Evolutionary conservation across 2,329 filamentous ascomycete genomes (phyloP).

Genomic region (Orbilia brochopaga): DNA sequence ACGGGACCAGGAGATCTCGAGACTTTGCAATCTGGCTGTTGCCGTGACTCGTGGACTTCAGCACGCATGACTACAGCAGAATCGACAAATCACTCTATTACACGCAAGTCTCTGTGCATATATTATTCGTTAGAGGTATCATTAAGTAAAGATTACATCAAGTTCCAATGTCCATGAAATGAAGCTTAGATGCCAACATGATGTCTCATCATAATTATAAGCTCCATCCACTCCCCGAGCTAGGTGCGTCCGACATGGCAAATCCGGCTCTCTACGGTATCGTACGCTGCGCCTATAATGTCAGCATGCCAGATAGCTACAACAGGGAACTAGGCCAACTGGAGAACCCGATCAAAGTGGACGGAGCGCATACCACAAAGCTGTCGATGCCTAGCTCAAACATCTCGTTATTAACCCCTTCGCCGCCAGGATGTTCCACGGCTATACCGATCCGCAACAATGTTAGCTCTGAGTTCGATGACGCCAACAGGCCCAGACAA

Average conservation of each 20-base stretch:
- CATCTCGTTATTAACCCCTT: slow-evolving; percentile 73
- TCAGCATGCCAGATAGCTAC: background rate
- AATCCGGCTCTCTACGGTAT: background rate
- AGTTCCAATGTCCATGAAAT: slow-evolving; percentile 6
- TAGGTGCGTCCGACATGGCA: background rate
- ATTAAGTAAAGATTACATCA: slow-evolving; percentile 31
- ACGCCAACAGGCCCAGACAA: background rate
- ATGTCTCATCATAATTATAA: background rate
- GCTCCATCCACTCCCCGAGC: slow-evolving; percentile 8
- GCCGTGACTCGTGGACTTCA: too few species aligned
- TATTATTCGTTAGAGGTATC: slow-evolving; percentile 33
- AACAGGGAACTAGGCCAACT: background rate
- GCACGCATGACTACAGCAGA: too few species aligned
- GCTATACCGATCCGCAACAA: slow-evolving; percentile 55
- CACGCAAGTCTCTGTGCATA: too few species aligned
- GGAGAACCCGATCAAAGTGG: background rate
- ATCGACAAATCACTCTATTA: too few species aligned
- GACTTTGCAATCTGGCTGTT: too few species aligned
- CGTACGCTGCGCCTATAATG: background rate
- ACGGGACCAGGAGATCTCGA: background rate
- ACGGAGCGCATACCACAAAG: slow-evolving; percentile 73
- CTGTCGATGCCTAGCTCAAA: slow-evolving; percentile 77
- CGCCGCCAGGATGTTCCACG: slow-evolving; percentile 71
- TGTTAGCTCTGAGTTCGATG: slow-evolving; percentile 6
- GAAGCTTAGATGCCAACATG: slow-evolving; percentile 1